Evolutionary conservation across 345 rosid species (phyloP), one percentile per base, ranked within the genome.

Genomic region (Linum trigynum): DNA sequence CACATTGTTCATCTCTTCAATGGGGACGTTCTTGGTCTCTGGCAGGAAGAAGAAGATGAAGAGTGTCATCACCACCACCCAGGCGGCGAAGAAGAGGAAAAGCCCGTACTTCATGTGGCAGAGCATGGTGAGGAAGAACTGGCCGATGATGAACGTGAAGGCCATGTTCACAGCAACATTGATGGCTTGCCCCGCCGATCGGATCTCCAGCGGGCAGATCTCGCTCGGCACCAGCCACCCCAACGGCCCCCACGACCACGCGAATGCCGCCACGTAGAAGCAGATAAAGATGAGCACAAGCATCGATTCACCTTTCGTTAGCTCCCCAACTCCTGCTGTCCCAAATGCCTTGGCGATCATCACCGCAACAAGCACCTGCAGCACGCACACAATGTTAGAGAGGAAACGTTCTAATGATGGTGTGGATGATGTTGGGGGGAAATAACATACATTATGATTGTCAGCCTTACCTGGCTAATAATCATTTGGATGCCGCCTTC

Each of bases 401-500:
- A 38, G 2, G 32, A n/a, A 42, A 7, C 2, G 17, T 57, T 10
- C 59, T 3, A 14, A 7, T 9, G 11, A 9, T 36, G 32, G 32
- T 23, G 32, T 23, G 32, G 32, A 23, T 23, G 32, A 23, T 23
- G 32, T 23, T 23, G 32, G 32, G 32, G 32, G 32, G 32, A 23
- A 6, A 7, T 7, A 3, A 7, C 12, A 42, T 5, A 14, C 16
- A 4, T 65, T 65, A 23, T 5, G 4, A 9, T 7, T 10, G 5
- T 32, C 16, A 4, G 14, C 7, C 6, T 8, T 76, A 86, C 92
- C 92, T 86, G 96, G 69, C 83, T 75, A 14, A 85, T 68, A 11
- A 86, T 62, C 96, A 89, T 89, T 68, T 86, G 94, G 5, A 48
- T 8, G 32, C 96, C 96, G 17, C 94, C 96, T 72, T 85, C 85